Evolutionary conservation across 176 grass and related monocot genomes (phyloP).

Genomic region (Hyparrhenia diplandra): DNA sequence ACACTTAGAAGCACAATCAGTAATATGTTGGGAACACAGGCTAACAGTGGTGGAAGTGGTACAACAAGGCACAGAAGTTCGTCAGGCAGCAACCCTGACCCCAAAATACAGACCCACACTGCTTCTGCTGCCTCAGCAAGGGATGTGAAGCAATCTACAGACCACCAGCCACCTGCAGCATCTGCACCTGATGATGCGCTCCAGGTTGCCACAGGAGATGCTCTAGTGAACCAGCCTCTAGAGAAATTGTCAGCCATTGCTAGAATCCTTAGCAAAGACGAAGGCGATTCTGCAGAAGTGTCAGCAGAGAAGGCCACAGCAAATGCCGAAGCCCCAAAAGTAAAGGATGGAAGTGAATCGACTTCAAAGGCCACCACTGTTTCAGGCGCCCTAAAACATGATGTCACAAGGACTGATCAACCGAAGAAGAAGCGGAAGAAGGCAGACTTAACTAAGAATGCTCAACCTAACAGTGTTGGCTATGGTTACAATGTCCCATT

Average conservation of each 20-base stretch:
- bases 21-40: conserved; percentile 40
- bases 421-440: conserved; percentile 38
- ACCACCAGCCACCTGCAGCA: conserved; percentile 22
- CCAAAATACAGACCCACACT: conserved; percentile 13
- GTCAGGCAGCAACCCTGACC: conserved; percentile 37
- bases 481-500: conserved; percentile 24
- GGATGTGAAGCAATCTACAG: conserved; percentile 17
- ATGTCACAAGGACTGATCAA: conserved; percentile 19
- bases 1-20: conserved; percentile 48
- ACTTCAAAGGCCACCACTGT: neutral
- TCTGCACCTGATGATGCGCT: conserved; percentile 5
- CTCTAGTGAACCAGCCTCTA: neutral
- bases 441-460: conserved; percentile 19
- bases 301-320: conserved; percentile 19
- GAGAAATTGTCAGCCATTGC: conserved; percentile 11
- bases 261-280: conserved; percentile 26
- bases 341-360: conserved; percentile 21
- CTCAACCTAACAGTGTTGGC: conserved; percentile 19
- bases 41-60: conserved; percentile 21
- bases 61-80: conserved; percentile 45
- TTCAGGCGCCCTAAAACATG: conserved; percentile 14
- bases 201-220: neutral
- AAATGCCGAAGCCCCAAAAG: conserved; percentile 4
- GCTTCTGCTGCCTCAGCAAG: conserved; percentile 28
- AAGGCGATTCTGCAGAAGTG: conserved; percentile 21